Conservation (phyloP, 306 rosid genomes). For the Quercus variabilis region DNA sequence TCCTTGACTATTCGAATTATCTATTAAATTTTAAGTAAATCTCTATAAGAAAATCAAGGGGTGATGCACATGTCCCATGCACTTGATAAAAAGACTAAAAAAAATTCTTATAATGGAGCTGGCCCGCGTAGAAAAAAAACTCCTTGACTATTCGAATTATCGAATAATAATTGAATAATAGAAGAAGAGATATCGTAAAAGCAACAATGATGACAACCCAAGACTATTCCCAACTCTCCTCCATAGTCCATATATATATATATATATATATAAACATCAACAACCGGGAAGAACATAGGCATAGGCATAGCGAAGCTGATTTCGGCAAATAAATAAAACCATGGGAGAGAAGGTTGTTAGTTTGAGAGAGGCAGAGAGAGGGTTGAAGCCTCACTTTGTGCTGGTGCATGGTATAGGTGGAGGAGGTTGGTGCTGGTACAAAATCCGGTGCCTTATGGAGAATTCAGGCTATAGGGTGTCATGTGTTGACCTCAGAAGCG, state of each 20-base stretch:
- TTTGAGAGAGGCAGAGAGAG: not conserved
- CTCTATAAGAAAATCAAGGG: too few relatives aligned
- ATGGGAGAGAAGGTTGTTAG: slow-evolving; percentile 33
- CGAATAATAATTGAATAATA: too few relatives aligned
- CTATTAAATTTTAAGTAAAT: too few relatives aligned
- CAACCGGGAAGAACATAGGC: not conserved
- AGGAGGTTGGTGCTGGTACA: slow-evolving; percentile 97
- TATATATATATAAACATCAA: slow-evolving; percentile 1
- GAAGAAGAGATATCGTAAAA: not conserved
- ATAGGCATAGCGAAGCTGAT: not conserved
- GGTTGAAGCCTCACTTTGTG: slow-evolving; percentile 67
- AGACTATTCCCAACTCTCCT: slow-evolving; percentile 22
- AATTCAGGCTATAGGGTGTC: slow-evolving; percentile 83
- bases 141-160: too few relatives aligned
- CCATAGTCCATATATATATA: not conserved
- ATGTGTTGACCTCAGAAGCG: slow-evolving; percentile 73
- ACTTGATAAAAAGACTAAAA: not conserved
- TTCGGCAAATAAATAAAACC: slow-evolving; percentile 21
- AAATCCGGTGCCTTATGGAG: slow-evolving; percentile 83
- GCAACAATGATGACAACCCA: slow-evolving; percentile 24
- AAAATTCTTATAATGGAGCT: too few relatives aligned
- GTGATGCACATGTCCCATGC: not conserved
- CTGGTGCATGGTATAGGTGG: slow-evolving; percentile 84
- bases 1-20: too few relatives aligned
- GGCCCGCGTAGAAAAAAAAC: too few relatives aligned